A percentile compares a stretch with the other conserved stretches of the same genome.
Conservation (phyloP, 768 basidiomycete species). For the Cyclocybe cylindracea region DNA sequence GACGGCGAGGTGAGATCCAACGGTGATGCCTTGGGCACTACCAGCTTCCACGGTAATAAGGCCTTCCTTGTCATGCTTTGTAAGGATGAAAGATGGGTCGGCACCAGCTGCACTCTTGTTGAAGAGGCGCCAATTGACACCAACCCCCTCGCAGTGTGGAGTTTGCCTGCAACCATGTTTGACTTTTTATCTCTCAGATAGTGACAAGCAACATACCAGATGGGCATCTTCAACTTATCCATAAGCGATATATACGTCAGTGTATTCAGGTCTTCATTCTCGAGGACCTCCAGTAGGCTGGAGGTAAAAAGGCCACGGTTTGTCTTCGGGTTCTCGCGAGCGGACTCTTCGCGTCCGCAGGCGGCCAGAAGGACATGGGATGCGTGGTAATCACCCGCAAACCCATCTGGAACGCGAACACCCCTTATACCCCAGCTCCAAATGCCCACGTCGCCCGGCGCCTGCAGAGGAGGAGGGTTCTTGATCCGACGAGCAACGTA, state of each 20-base stretch:
- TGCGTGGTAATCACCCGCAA: constrained; percentile 25
- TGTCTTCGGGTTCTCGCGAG: constrained; percentile 27
- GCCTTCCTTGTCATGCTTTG: constrained; percentile 10
- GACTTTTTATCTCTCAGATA: background rate
- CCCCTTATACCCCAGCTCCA: too few relatives aligned
- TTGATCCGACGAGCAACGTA: constrained; percentile 23
- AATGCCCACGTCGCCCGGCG: constrained; percentile 21
- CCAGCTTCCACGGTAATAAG: constrained; percentile 28
- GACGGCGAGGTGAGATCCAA: constrained; percentile 23
- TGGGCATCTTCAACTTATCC: constrained; percentile 29
- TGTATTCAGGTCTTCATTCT: constrained; percentile 16
- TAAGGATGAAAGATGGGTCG: constrained; percentile 28
- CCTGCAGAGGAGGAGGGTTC: constrained; percentile 25
- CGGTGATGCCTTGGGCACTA: constrained; percentile 30
- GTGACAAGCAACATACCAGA: constrained; percentile 17
- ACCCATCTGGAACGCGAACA: constrained; percentile 6
- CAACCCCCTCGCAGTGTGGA: constrained; percentile 35
- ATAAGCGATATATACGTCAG: constrained; percentile 35
- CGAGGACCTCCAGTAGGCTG: constrained; percentile 26
- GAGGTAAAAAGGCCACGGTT: constrained; percentile 32
- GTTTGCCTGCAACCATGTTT: constrained; percentile 26
- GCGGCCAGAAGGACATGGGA: constrained; percentile 47
- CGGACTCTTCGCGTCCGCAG: constrained; percentile 35
- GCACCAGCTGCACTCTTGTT: constrained; percentile 26
- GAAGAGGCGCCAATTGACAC: constrained; percentile 32